These are phyloP conservation scores for Amphirosellinia nigrospora DNA, from an alignment of 495 filamentous ascomycete species.

Conservation along the genomic window DNA sequence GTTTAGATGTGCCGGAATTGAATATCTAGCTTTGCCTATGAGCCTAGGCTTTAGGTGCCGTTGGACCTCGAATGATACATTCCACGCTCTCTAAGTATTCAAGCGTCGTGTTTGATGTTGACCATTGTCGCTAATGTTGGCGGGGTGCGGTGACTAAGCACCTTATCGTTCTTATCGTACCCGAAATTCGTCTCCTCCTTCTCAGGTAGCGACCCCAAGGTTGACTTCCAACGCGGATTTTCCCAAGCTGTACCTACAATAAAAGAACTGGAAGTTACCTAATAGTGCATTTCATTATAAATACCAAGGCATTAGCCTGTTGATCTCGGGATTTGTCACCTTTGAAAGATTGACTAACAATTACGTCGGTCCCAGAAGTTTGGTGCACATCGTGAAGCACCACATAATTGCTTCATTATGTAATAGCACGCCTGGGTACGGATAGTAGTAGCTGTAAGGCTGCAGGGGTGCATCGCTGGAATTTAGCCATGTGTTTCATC, in stretches of 20 bases:
- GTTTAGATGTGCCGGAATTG: slow-evolving; percentile 6
- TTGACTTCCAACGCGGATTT: not conserved
- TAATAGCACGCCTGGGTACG: slow-evolving; percentile 18
- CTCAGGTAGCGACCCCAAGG: not conserved
- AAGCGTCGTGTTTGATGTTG: slow-evolving; percentile 1
- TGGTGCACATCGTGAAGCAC: slow-evolving; percentile 17
- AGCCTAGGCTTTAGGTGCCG: not conserved
- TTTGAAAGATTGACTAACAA: not conserved
- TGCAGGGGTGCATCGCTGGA: slow-evolving; percentile 28
- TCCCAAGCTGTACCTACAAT: not conserved
- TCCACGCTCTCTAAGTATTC: not conserved
- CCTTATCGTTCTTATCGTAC: slow-evolving; percentile 23
- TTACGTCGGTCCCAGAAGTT: not conserved
- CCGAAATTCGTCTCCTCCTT: not conserved
- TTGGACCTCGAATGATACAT: not conserved
- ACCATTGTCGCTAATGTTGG: slow-evolving; percentile 11
- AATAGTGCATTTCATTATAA: not conserved
- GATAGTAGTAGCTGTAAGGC: slow-evolving; percentile 22
- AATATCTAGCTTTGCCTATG: not conserved
- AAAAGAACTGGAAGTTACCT: not conserved
- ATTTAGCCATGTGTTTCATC: slow-evolving; percentile 34
- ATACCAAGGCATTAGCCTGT: not conserved
- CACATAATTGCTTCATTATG: slow-evolving; percentile 23
- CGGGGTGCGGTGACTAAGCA: slow-evolving; percentile 24
- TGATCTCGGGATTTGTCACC: not conserved